phyloP scores from a whole-genome alignment of 2,329 filamentous ascomycete species.

The Xylariaceae sp. region DNA sequence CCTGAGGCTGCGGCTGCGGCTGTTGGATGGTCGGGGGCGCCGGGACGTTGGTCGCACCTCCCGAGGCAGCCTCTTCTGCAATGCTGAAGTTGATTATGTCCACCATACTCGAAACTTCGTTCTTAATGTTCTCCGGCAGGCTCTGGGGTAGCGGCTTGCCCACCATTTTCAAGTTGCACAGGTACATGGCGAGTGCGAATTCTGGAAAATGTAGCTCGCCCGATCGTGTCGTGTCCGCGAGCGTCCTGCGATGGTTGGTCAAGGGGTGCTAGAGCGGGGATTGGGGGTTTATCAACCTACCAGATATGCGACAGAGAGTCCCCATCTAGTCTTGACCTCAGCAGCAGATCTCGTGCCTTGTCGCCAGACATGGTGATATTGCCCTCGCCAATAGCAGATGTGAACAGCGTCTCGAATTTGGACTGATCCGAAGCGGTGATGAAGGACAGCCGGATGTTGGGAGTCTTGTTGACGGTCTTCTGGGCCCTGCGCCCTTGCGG shows the following conservation, averaged over 20 bases:
- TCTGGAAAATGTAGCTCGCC: constrained; percentile 95
- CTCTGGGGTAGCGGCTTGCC: constrained; percentile 69
- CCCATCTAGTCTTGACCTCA: constrained; percentile 83
- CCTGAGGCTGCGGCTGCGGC: constrained; percentile 65
- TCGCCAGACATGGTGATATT: constrained; percentile 86
- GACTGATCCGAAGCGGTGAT: constrained; percentile 91
- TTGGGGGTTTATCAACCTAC: constrained; percentile 51
- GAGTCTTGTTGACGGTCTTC: constrained; percentile 68
- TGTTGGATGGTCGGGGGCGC: constrained; percentile 59
- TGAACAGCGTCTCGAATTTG: constrained; percentile 97
- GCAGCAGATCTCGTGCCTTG: constrained; percentile 79
- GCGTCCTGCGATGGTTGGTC: constrained; percentile 51
- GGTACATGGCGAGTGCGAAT: constrained; percentile 95
- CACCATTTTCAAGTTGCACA: constrained; percentile 88
- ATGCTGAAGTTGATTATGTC: constrained; percentile 97
- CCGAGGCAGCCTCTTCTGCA: constrained; percentile 60
- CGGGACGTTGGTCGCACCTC: constrained; percentile 55
- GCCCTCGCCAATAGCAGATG: constrained; percentile 79
- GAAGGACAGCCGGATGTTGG: constrained; percentile 89
- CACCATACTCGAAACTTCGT: constrained; percentile 98
- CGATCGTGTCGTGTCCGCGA: constrained; percentile 92
- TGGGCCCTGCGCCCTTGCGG: too few relatives aligned
- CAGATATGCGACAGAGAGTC: constrained; percentile 89
- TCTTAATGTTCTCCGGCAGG: constrained; percentile 81
- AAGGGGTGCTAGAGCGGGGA: too few relatives aligned